Percentiles rank a stretch among this genome's conserved stretches.
Conservation (phyloP, 1,139 yeast genomes). For the Suhomyces bokatorum region DNA sequence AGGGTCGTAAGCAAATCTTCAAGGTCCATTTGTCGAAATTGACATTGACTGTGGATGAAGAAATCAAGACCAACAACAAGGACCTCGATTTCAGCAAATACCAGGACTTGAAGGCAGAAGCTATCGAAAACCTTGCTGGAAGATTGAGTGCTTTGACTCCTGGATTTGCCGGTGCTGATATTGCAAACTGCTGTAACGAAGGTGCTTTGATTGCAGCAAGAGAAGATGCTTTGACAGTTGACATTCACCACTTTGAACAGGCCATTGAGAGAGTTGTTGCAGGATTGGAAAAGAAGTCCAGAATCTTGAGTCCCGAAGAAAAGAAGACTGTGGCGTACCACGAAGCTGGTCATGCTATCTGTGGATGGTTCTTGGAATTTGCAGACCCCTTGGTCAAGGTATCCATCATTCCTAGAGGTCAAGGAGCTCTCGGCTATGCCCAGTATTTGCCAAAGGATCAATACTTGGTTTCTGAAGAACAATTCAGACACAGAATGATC, state of each 20-base stretch:
- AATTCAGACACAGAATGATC: conserved; percentile 85
- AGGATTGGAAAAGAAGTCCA: conserved; percentile 88
- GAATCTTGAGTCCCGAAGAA: conserved; percentile 79
- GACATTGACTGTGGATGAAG: conserved; percentile 50
- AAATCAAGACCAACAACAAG: conserved; percentile 39
- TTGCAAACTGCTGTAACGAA: conserved; percentile 95
- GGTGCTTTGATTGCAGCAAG: conserved; percentile 97
- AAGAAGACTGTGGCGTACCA: conserved; percentile 91
- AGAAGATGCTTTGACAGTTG: conserved; percentile 65
- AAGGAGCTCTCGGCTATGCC: conserved; percentile 95
- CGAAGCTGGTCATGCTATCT: conserved; percentile 98
- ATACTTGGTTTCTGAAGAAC: conserved; percentile 74
- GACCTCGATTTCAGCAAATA: conserved; percentile 50
- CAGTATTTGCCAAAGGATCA: conserved; percentile 97
- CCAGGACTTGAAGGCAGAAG: conserved; percentile 46
- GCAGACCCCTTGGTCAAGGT: conserved; percentile 95
- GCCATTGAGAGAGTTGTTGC: conserved; percentile 98
- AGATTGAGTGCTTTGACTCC: conserved; percentile 94
- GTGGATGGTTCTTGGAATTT: conserved; percentile 90
- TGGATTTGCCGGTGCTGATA: conserved; percentile 97
- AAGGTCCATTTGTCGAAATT: conserved; percentile 77
- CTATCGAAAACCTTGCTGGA: conserved; percentile 70
- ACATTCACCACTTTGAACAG: conserved; percentile 80
- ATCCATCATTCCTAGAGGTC: conserved; percentile 94
- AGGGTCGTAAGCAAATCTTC: conserved; percentile 90